Conservation (phyloP, 129 eudicot genomes). For the Lactuca saligna region DNA sequence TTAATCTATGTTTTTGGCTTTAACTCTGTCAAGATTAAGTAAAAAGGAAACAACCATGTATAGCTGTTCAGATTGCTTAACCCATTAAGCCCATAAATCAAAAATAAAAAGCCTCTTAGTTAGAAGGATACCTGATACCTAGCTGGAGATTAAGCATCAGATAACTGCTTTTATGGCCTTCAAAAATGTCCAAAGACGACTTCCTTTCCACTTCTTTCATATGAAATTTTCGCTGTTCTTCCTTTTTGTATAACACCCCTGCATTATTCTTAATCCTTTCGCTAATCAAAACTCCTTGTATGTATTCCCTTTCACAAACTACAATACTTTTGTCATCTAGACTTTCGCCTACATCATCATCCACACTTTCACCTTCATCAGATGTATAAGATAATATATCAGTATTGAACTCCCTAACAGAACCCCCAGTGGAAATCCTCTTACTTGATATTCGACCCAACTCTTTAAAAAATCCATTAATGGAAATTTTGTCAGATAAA, state of each 20-base stretch:
- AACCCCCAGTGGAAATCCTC: conserved; percentile 41
- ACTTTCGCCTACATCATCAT: too few species aligned
- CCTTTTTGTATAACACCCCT: conserved; percentile 42
- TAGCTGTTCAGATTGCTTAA: conserved; percentile 22
- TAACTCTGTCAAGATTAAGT: too few species aligned
- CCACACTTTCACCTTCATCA: conserved; percentile 46
- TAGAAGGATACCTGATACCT: conserved; percentile 75
- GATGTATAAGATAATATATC: conserved; percentile 36
- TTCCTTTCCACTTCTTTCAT: conserved; percentile 43
- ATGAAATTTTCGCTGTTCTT: conserved; percentile 49
- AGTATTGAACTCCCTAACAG: conserved; percentile 40
- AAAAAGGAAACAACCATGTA: too few species aligned
- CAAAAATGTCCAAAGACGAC: conserved; percentile 55
- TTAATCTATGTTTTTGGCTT: too few species aligned
- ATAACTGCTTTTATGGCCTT: conserved; percentile 73
- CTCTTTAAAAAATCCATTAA: conserved; percentile 40
- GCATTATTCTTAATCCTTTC: conserved; percentile 54
- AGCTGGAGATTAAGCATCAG: conserved; percentile 97
- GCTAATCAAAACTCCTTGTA: conserved; percentile 87
- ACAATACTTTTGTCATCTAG: conserved; percentile 36
- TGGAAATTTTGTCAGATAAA: conserved; percentile 51
- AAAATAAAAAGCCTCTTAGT: too few species aligned
- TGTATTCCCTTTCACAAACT: conserved; percentile 82
- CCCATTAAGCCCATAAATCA: too few species aligned
- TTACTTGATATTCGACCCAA: conserved; percentile 56